These are phyloP conservation scores for Saprolegnia diclina DNA, from an alignment of 352 stramenopile genomes.

Conservation along the genomic window DNA sequence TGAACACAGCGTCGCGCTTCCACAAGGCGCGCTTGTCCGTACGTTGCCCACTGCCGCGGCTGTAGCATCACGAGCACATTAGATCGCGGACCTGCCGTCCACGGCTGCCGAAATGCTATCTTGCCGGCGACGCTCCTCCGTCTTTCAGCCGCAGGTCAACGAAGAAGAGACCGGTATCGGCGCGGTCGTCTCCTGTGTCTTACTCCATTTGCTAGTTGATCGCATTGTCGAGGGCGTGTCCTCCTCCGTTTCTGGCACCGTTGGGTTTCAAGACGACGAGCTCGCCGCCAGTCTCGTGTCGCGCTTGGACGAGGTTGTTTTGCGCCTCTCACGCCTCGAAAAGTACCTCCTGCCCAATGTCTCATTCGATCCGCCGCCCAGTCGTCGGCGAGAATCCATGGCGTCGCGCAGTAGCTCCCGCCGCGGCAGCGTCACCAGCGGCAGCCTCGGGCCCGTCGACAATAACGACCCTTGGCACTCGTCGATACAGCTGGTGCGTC, in stretches of 20 bases:
- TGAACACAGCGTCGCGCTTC: not conserved
- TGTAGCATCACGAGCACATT: no score
- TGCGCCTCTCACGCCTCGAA: constrained; percentile 8
- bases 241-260: not conserved
- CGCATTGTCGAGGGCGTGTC: constrained; percentile 12
- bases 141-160: not conserved
- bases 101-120: no score
- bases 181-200: not conserved
- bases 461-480: not conserved
- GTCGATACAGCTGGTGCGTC: not conserved
- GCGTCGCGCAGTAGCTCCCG: not conserved
- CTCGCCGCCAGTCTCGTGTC: not conserved
- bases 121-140: no score
- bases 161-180: constrained; percentile 4
- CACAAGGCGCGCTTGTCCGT: not conserved
- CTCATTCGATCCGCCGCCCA: not conserved
- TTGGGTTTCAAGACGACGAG: constrained; percentile 2
- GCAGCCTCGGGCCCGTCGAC: no score
- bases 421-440: not conserved
- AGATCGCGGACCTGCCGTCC: no score
- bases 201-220: not conserved
- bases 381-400: not conserved
- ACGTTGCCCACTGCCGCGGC: not conserved
- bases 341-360: constrained; percentile 22
- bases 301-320: constrained; percentile 10